Conservation (phyloP, 139 green algal species). For the Micractinium sp. region DNA sequence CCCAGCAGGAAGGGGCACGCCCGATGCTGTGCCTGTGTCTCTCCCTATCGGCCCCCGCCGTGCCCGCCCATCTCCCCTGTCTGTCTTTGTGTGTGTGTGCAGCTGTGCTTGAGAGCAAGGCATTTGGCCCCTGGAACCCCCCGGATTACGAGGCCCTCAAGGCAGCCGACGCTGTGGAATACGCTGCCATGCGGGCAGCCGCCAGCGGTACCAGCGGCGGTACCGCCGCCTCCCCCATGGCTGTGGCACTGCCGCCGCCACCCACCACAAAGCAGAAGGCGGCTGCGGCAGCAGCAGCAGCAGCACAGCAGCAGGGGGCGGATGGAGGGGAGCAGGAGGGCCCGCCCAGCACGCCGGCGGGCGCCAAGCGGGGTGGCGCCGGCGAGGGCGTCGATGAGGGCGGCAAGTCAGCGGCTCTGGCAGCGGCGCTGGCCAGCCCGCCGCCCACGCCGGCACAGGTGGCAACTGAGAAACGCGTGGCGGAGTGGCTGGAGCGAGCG, state of each 20-base stretch:
- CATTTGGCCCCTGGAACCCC: conserved; percentile 48
- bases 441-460: conserved; percentile 10
- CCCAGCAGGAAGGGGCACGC: not conserved
- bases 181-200: conserved; percentile 18
- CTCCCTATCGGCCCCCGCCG: not conserved
- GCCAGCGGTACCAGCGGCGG: not conserved
- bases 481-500: conserved; percentile 69
- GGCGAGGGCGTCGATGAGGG: not conserved
- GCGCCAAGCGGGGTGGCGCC: not conserved
- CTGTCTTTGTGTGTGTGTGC: not conserved
- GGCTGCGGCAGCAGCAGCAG: not conserved
- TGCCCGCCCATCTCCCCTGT: not conserved
- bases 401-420: not conserved
- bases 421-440: not conserved
- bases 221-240: not conserved
- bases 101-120: conserved; percentile 59
- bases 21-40: not conserved
- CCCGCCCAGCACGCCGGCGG: not conserved
- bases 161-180: not conserved
- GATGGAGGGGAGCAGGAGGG: not conserved
- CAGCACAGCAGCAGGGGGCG: not conserved
- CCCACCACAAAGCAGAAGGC: not conserved
- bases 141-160: conserved; percentile 36
- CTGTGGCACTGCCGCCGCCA: not conserved
- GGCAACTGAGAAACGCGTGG: conserved; percentile 15